Base-by-base conservation (phyloP, 2,329 filamentous ascomycete species). In the Neofusicoccum ribis region DNA sequence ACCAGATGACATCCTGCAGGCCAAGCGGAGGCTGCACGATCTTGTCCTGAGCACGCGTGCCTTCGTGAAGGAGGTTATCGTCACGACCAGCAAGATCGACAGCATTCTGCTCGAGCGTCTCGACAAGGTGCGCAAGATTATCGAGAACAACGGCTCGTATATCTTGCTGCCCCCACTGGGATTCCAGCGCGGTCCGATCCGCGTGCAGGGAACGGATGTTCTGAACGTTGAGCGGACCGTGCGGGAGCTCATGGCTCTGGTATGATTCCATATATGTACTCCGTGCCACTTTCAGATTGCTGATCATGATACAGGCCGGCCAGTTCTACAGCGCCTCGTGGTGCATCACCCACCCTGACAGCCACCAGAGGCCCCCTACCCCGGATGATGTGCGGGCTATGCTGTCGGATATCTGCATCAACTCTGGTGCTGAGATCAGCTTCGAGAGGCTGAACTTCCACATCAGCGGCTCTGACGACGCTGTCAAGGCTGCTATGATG, bases 281-380 rank as follows among this genome's bases (percentile, higher is more conserved):
- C 44, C 47, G 47, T 63, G 44, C 65, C 27, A 63, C 39, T 23
- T 15, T 6, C 56, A 68, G 66, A 69, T 73, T 34, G 76, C 71
- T 70, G 67, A 65, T 23, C 20, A 62, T 65, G 58, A 17, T 47
- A 12, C 69, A 93, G 91, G 93, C 93, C 69, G 93, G 94, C 41
- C 95, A 99, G 80, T 99, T 98, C 78, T 99, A 99, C 80, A 95
- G 92, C 75, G 93, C 93, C 23, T 93, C 92, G 11, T 99, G 95
- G 94, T 96, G 92, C 86, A 90, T 97, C 70, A 90, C 93, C 74
- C 89, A 92, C 72, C 86, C 89, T 14, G 91, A 95, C 67, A 83
- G 87, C 43, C 81, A 82, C 14, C 86, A 87, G 72, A 90, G 77
- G 76, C 84, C 82, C 72, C 91, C 80, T 67, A 89, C 80, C 6